Evolutionary conservation across 129 eudicot genomes (phyloP).

Genomic region (Flaveria brownii): DNA sequence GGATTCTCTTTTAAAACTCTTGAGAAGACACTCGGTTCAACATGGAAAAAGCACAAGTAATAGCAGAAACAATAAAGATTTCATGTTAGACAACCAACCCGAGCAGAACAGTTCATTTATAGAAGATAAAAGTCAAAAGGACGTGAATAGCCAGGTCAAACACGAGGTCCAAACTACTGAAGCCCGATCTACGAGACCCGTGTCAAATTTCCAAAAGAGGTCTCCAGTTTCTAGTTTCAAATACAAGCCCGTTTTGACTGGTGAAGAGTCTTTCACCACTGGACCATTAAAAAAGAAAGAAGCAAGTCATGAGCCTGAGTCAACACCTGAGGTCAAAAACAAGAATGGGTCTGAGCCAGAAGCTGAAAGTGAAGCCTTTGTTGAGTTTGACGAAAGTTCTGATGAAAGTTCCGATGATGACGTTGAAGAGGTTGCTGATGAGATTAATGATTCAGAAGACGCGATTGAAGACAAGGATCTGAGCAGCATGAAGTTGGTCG

Average conservation of each 20-base stretch:
- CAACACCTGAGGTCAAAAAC: slow-evolving; percentile 30
- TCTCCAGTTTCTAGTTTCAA: slow-evolving; percentile 75
- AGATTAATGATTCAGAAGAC: slow-evolving; percentile 39
- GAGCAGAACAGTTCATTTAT: slow-evolving; percentile 30
- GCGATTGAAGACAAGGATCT: slow-evolving; percentile 30
- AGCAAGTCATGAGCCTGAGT: slow-evolving; percentile 28
- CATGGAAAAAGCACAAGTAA: slow-evolving; percentile 55
- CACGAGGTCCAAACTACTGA: slow-evolving; percentile 37
- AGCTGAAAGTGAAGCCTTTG: slow-evolving; percentile 35
- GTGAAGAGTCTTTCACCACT: slow-evolving; percentile 37
- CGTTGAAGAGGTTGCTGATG: slow-evolving; percentile 39
- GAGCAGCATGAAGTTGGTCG: slow-evolving; percentile 67
- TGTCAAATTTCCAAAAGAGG: slow-evolving; percentile 69
- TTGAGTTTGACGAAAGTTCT: slow-evolving; percentile 46
- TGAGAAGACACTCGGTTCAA: slow-evolving; percentile 72
- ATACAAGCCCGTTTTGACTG: slow-evolving; percentile 48
- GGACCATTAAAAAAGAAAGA: slow-evolving; percentile 32
- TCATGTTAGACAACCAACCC: slow-evolving; percentile 41
- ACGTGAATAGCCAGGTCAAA: slow-evolving; percentile 31
- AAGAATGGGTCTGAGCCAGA: slow-evolving; percentile 29
- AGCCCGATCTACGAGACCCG: slow-evolving; percentile 53
- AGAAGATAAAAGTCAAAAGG: slow-evolving; percentile 39
- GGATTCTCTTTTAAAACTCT: slow-evolving; percentile 71
- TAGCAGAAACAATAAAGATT: slow-evolving; percentile 44
- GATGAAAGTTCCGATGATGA: slow-evolving; percentile 51